A percentile compares a stretch with the other conserved stretches of the same genome.
phyloP scores from a whole-genome alignment of 805 yeast genomes.

The Zygotorulaspora sp. region DNA sequence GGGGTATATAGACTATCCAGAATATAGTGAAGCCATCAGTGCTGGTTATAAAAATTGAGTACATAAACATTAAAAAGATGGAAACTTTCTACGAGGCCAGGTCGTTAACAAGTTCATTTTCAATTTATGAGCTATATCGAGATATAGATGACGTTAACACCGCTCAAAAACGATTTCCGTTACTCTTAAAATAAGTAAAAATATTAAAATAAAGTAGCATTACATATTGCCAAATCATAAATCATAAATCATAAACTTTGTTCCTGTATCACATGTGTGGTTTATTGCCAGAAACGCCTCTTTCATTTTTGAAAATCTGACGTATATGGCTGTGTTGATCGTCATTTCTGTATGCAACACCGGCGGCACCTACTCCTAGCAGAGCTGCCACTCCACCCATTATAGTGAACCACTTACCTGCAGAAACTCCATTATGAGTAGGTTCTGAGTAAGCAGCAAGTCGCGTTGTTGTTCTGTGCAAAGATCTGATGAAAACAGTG shows the following conservation, averaged over 20 bases:
- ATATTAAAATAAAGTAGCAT: too few species aligned
- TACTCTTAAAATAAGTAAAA: too few species aligned
- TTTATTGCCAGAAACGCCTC: conserved; percentile 10
- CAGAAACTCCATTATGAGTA: conserved; percentile 4
- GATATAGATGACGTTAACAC: too few species aligned
- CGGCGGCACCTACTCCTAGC: conserved; percentile 14
- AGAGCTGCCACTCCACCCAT: conserved; percentile 16
- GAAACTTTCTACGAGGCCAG: too few species aligned
- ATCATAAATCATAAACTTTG: too few species aligned
- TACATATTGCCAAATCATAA: too few species aligned
- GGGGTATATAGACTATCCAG: conserved; percentile 46
- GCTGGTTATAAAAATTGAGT: conserved; percentile 6
- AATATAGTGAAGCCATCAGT: conserved; percentile 24
- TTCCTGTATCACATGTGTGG: conserved; percentile 10
- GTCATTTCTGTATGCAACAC: conserved; percentile 14
- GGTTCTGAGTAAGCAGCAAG: conserved; percentile 8
- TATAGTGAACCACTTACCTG: conserved; percentile 13
- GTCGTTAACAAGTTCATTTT: too few species aligned
- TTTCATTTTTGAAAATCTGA: conserved; percentile 15
- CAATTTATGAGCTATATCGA: too few species aligned
- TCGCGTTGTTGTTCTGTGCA: conserved; percentile 16
- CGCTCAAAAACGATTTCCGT: too few species aligned
- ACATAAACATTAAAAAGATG: too few species aligned
- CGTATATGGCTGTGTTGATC: conserved; percentile 16
- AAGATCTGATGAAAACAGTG: conserved; percentile 18